Conservation (phyloP, 805 yeast species). For the Candida bentonensis region DNA sequence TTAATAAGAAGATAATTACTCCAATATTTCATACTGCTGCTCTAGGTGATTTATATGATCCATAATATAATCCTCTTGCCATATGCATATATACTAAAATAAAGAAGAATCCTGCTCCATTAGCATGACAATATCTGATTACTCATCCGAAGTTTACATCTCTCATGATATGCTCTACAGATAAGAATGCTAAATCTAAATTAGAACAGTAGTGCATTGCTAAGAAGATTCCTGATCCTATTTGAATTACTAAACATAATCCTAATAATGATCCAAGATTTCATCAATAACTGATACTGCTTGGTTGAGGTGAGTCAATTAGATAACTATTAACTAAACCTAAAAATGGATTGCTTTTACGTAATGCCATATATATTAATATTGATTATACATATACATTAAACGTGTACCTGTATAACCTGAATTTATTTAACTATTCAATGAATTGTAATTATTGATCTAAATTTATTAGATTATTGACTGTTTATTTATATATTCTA, state of each 20-base stretch:
- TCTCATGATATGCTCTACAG: slow-evolving; percentile 1
- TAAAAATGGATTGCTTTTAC: slow-evolving; percentile 4
- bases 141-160: slow-evolving; percentile 2
- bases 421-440: too few relatives aligned
- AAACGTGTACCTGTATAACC: too few relatives aligned
- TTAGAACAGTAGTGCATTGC: slow-evolving; percentile 3
- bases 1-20: slow-evolving; percentile 1
- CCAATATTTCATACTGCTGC: slow-evolving; percentile 1
- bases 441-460: too few relatives aligned
- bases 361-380: too few relatives aligned
- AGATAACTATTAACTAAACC: slow-evolving; percentile 1
- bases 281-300: slow-evolving; percentile 10
- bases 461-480: slow-evolving; percentile 2
- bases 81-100: slow-evolving; percentile 2
- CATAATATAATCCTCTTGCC: slow-evolving; percentile 3
- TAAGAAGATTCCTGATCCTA: slow-evolving; percentile 7
- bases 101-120: slow-evolving; percentile 4
- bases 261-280: slow-evolving; percentile 8
- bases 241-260: slow-evolving; percentile 7
- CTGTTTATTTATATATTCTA: slow-evolving; percentile 3
- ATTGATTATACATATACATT: too few relatives aligned
- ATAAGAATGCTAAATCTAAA: slow-evolving; percentile 1
- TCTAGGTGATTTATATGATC: not conserved
- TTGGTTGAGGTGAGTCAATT: slow-evolving; percentile 3
- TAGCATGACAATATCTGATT: slow-evolving; percentile 1